phyloP scores from a whole-genome alignment of 106 monocot species.

The Acanthochlamys bracteata region DNA sequence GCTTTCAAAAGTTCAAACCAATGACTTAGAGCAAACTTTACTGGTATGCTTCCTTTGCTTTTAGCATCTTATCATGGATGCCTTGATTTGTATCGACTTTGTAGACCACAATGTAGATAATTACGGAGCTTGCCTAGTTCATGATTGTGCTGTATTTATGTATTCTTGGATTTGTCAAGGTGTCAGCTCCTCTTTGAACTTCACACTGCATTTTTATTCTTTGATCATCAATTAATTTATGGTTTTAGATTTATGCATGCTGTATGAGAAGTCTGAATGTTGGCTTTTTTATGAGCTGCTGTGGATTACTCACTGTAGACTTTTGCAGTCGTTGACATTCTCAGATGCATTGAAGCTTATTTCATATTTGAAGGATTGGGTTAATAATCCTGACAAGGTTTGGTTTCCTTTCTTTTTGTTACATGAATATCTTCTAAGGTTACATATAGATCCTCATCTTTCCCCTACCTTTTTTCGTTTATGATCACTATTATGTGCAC shows the following conservation, averaged over 20 bases:
- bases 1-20: slow-evolving; percentile 60
- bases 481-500: no score
- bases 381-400: slow-evolving; percentile 58
- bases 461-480: neutral
- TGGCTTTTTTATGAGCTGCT: no score
- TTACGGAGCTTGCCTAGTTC: no score
- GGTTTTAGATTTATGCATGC: neutral
- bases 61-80: no score
- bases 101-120: no score
- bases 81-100: no score
- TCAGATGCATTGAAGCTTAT: slow-evolving; percentile 84
- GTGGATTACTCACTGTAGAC: neutral
- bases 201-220: neutral
- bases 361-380: slow-evolving; percentile 84
- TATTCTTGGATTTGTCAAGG: no score
- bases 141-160: no score
- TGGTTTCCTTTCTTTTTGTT: slow-evolving; percentile 13
- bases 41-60: slow-evolving; percentile 49
- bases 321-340: slow-evolving; percentile 73
- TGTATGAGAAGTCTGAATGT: no score
- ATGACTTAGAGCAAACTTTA: slow-evolving; percentile 84
- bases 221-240: neutral
- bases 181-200: no score
- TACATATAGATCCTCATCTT: neutral
- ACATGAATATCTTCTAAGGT: no score